Conservation (phyloP, 2,329 filamentous ascomycete genomes). For the Penicillium sp. region DNA sequence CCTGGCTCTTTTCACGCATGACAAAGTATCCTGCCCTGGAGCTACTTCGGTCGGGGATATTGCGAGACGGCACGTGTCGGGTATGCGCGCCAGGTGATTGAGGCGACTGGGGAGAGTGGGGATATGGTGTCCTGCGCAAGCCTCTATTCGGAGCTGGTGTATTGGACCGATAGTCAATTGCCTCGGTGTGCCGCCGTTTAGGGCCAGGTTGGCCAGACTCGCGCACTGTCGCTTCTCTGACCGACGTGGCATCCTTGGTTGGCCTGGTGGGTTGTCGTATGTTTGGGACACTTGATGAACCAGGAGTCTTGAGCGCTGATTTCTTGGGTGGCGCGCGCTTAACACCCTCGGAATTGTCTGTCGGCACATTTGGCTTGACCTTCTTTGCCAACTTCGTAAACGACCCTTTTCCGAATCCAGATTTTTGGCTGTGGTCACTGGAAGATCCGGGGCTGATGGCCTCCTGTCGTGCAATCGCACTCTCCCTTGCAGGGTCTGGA, state of each 20-base stretch:
- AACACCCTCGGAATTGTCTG: slow-evolving; percentile 29
- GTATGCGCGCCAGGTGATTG: slow-evolving; percentile 26
- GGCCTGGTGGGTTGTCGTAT: slow-evolving; percentile 18
- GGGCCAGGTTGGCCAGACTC: slow-evolving; percentile 11
- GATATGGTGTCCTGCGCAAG: slow-evolving; percentile 31
- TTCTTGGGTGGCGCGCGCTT: slow-evolving; percentile 23
- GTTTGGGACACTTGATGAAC: slow-evolving; percentile 1
- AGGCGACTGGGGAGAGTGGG: slow-evolving; percentile 26
- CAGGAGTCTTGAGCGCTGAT: slow-evolving; percentile 20
- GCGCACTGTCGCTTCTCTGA: slow-evolving; percentile 20
- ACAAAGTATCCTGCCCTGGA: slow-evolving; percentile 36
- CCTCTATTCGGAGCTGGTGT: slow-evolving; percentile 33
- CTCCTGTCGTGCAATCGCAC: slow-evolving; percentile 6
- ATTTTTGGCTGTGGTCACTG: slow-evolving; percentile 26
- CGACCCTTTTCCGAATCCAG: slow-evolving; percentile 29
- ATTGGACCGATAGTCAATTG: slow-evolving; percentile 13
- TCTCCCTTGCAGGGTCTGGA: slow-evolving; percentile 5
- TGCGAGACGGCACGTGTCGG: slow-evolving; percentile 21
- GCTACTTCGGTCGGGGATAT: slow-evolving; percentile 18
- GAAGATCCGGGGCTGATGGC: slow-evolving; percentile 16
- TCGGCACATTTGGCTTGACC: slow-evolving; percentile 27
- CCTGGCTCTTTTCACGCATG: slow-evolving; percentile 41
- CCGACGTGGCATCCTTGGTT: slow-evolving; percentile 20
- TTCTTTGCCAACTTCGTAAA: slow-evolving; percentile 39
- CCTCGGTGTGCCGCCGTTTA: slow-evolving; percentile 17